A percentile compares a stretch with the other conserved stretches of the same genome.
Evolutionary conservation across 371 early-diverging fungal species (phyloP).

Genomic region (Smittium culicis): DNA sequence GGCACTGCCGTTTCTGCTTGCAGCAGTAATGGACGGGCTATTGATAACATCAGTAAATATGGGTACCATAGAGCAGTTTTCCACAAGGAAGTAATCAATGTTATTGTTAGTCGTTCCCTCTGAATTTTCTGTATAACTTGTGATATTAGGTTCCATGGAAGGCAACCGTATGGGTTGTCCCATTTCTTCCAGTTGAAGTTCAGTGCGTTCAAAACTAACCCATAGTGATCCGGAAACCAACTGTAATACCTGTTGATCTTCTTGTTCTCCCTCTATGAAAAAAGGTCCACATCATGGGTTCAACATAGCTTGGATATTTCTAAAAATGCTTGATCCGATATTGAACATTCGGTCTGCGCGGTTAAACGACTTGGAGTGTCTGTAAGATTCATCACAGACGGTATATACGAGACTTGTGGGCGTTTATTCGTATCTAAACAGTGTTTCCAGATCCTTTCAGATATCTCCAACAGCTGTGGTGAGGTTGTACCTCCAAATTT

Average conservation of each 20-base stretch:
- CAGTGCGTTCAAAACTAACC: constrained; percentile 22
- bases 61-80: neutral
- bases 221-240: constrained; percentile 17
- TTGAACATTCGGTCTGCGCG: constrained; percentile 9
- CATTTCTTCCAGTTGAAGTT: constrained; percentile 15
- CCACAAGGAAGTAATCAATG: constrained; percentile 9
- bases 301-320: neutral
- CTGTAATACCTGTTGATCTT: constrained; percentile 15
- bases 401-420: neutral
- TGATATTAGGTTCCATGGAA: constrained; percentile 24
- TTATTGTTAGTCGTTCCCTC: constrained; percentile 5
- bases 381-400: neutral
- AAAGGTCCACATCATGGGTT: constrained; percentile 20
- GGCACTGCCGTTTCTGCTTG: neutral
- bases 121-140: constrained; percentile 17
- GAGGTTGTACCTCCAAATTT: neutral
- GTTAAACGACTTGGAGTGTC: neutral
- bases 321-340: constrained; percentile 6
- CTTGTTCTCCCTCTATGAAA: constrained; percentile 17
- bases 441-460: neutral
- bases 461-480: neutral
- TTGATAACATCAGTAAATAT: neutral
- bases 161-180: constrained; percentile 16
- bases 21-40: neutral
- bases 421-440: neutral